These are phyloP conservation scores for Ophiosphaerella korrae DNA, from an alignment of 2,329 filamentous ascomycete species.

Conservation along the genomic window DNA sequence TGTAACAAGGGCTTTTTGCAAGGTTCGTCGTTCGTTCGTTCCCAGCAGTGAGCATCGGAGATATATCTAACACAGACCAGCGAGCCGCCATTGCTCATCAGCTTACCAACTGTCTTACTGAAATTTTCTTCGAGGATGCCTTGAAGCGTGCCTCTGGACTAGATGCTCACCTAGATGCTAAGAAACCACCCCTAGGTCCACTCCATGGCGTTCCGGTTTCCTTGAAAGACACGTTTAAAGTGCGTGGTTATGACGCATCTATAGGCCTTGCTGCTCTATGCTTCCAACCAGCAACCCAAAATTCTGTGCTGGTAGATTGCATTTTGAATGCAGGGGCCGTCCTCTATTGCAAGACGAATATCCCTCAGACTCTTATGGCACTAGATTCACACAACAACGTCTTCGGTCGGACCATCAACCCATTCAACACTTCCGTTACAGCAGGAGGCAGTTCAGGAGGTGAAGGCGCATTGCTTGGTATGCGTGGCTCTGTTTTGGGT, in stretches of 20 bases:
- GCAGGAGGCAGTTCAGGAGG: slow-evolving; percentile 60
- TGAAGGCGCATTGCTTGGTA: slow-evolving; percentile 58
- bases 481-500: slow-evolving; percentile 56
- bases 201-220: slow-evolving; percentile 56
- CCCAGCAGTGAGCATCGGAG: not conserved
- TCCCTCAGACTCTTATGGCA: slow-evolving; percentile 60
- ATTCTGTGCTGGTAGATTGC: slow-evolving; percentile 51
- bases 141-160: slow-evolving; percentile 41
- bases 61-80: slow-evolving; percentile 20
- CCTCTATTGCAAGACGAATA: slow-evolving; percentile 60
- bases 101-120: slow-evolving; percentile 50
- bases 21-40: too few relatives aligned
- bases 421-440: slow-evolving; percentile 54
- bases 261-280: slow-evolving; percentile 51
- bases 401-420: slow-evolving; percentile 55
- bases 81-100: slow-evolving; percentile 56
- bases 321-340: slow-evolving; percentile 55
- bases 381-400: slow-evolving; percentile 60
- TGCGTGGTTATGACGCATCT: slow-evolving; percentile 51
- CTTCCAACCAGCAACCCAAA: slow-evolving; percentile 49
- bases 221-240: slow-evolving; percentile 57
- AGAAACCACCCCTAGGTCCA: slow-evolving; percentile 49
- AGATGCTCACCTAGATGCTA: slow-evolving; percentile 48
- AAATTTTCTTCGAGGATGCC: slow-evolving; percentile 46
- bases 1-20: slow-evolving; percentile 52